Percentiles rank a stretch among this genome's conserved stretches.
Evolutionary conservation across 768 basidiomycete species (phyloP).

Genomic region (Tylopilus subfusipes): DNA sequence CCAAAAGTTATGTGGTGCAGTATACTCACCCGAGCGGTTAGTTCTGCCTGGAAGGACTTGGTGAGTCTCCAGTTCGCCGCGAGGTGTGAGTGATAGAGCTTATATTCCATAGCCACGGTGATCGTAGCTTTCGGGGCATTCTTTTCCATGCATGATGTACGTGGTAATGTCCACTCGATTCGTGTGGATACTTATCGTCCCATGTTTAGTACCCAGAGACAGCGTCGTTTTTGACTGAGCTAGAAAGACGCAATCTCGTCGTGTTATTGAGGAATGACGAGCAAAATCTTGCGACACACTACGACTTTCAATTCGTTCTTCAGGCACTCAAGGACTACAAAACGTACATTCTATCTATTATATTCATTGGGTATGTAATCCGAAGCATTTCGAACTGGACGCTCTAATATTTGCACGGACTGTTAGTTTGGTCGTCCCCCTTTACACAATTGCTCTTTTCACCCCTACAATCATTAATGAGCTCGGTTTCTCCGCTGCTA

Average conservation of each 20-base stretch:
- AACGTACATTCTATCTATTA: constrained; percentile 28
- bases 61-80: constrained; percentile 8
- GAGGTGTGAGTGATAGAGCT: neutral
- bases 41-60: constrained; percentile 33
- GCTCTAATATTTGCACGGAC: neutral
- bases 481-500: constrained; percentile 48
- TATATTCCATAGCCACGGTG: constrained; percentile 19
- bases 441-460: constrained; percentile 48
- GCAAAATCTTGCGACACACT: constrained; percentile 44
- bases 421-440: constrained; percentile 39
- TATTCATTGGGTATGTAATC: constrained; percentile 38
- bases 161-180: neutral
- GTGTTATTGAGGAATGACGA: constrained; percentile 40
- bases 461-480: constrained; percentile 48
- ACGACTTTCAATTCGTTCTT: constrained; percentile 42
- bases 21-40: constrained; percentile 11
- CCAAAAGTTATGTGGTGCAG: neutral
- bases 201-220: constrained; percentile 51
- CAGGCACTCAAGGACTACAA: constrained; percentile 49
- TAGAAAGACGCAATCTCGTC: constrained; percentile 39
- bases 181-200: neutral
- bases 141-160: constrained; percentile 54
- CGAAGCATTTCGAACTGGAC: neutral
- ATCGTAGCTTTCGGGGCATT: constrained; percentile 30
- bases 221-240: constrained; percentile 48